phyloP scores from a whole-genome alignment of 192 early-diverging fungal genomes.

The Rhizophagus clarus region DNA sequence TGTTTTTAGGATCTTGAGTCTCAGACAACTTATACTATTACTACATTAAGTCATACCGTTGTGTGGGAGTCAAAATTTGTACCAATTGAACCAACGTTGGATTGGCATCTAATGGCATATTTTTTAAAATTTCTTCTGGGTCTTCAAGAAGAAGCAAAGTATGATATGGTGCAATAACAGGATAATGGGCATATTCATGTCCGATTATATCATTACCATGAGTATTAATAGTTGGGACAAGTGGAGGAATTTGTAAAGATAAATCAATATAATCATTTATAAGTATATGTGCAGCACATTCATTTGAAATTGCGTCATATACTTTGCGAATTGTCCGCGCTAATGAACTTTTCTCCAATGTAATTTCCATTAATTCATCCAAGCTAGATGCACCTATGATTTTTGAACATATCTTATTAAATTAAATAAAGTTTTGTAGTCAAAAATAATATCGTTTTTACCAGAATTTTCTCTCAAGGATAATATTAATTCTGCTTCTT shows the following conservation, averaged over 20 bases:
- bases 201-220: conserved; percentile 36
- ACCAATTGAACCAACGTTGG: conserved; percentile 88
- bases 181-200: conserved; percentile 69
- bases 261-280: conserved; percentile 79
- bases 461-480: conserved; percentile 64
- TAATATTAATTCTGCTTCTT: conserved; percentile 76
- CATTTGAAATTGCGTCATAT: conserved; percentile 53
- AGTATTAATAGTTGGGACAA: conserved; percentile 36
- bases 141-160: conserved; percentile 83
- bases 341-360: conserved; percentile 40
- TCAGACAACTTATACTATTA: not conserved
- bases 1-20: not conserved
- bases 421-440: not conserved
- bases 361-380: conserved; percentile 30
- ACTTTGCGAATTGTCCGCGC: conserved; percentile 64
- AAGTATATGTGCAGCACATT: conserved; percentile 61
- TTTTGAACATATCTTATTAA: not conserved
- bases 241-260: conserved; percentile 65
- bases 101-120: conserved; percentile 78
- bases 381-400: not conserved
- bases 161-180: conserved; percentile 84
- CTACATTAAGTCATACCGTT: conserved; percentile 52
- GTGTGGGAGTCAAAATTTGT: conserved; percentile 83
- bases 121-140: conserved; percentile 77
- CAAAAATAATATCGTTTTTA: conserved; percentile 31